phyloP scores from a whole-genome alignment of 1,139 yeast genomes.

The Yamadazyma membranifaciens region DNA sequence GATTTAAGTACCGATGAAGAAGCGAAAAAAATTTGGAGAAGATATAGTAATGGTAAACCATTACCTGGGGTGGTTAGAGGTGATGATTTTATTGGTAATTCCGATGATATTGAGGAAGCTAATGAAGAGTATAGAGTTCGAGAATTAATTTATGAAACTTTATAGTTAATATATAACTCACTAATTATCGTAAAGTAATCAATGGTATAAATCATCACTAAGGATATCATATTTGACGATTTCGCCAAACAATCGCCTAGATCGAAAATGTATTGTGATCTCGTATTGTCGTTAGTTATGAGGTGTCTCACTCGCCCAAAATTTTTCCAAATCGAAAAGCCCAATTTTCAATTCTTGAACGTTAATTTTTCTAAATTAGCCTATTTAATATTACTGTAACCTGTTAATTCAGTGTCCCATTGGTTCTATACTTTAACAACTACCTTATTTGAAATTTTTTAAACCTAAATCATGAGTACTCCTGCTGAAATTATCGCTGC shows the following conservation, averaged over 20 bases:
- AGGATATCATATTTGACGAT: no score
- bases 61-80: constrained; percentile 94
- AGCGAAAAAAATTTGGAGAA: constrained; percentile 84
- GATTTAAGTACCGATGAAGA: constrained; percentile 88
- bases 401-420: constrained; percentile 8
- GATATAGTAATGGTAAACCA: constrained; percentile 68
- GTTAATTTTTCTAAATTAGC: neutral
- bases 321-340: constrained; percentile 2
- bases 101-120: constrained; percentile 79
- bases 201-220: no score
- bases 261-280: constrained; percentile 4
- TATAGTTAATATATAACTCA: constrained; percentile 22
- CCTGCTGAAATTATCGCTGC: constrained; percentile 64
- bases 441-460: neutral
- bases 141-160: constrained; percentile 52
- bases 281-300: constrained; percentile 6
- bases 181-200: no score
- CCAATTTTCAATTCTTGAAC: neutral
- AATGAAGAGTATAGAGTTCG: constrained; percentile 77
- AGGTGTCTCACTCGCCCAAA: constrained; percentile 7
- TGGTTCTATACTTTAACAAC: constrained; percentile 3
- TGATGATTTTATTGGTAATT: constrained; percentile 83
- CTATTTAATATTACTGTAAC: constrained; percentile 3
- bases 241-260: no score
- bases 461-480: constrained; percentile 41